Conservation (phyloP, 352 stramenopile genomes). For the Phytopythium sindhum region DNA sequence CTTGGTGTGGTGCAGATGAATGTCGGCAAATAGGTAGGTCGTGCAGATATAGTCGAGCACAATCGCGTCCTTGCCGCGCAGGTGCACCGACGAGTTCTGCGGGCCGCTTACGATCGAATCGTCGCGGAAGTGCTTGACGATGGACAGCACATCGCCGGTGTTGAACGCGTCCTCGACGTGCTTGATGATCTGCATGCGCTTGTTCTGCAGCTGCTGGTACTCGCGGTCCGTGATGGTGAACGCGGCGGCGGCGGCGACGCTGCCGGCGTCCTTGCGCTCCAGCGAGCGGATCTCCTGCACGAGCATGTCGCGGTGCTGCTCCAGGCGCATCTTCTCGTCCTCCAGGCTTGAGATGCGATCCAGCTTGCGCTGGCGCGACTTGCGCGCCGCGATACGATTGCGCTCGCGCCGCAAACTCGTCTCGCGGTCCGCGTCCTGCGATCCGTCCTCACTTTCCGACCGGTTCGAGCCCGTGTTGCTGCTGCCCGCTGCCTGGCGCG, state of each 20-base stretch:
- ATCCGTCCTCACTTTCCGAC: slow-evolving; percentile 66
- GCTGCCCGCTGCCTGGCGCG: slow-evolving; percentile 27
- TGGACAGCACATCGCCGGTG: slow-evolving; percentile 69
- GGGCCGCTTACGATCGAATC: slow-evolving; percentile 85
- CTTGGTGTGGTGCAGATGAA: slow-evolving; percentile 74
- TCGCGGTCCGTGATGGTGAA: slow-evolving; percentile 79
- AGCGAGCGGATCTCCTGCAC: slow-evolving; percentile 83
- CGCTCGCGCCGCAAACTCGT: slow-evolving; percentile 78
- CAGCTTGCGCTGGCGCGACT: slow-evolving; percentile 80
- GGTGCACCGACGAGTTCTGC: slow-evolving; percentile 82
- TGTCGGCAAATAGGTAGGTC: slow-evolving; percentile 77
- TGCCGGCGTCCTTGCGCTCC: slow-evolving; percentile 72
- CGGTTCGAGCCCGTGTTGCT: slow-evolving; percentile 66
- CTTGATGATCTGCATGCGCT: slow-evolving; percentile 80
- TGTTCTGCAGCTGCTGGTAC: slow-evolving; percentile 70
- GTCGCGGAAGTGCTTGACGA: slow-evolving; percentile 80
- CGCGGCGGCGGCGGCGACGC: slow-evolving; percentile 33
- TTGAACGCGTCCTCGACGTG: slow-evolving; percentile 80
- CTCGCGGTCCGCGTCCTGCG: slow-evolving; percentile 53
- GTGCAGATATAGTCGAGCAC: slow-evolving; percentile 87
- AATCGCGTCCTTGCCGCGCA: slow-evolving; percentile 77
- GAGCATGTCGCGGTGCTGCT: slow-evolving; percentile 85
- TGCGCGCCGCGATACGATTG: slow-evolving; percentile 81
- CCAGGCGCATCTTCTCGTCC: slow-evolving; percentile 84
- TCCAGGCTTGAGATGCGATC: slow-evolving; percentile 86